A percentile compares a stretch with the other conserved stretches of the same genome.
phyloP scores from a whole-genome alignment of 495 filamentous ascomycete genomes.

The Pyrenula massariospora region DNA sequence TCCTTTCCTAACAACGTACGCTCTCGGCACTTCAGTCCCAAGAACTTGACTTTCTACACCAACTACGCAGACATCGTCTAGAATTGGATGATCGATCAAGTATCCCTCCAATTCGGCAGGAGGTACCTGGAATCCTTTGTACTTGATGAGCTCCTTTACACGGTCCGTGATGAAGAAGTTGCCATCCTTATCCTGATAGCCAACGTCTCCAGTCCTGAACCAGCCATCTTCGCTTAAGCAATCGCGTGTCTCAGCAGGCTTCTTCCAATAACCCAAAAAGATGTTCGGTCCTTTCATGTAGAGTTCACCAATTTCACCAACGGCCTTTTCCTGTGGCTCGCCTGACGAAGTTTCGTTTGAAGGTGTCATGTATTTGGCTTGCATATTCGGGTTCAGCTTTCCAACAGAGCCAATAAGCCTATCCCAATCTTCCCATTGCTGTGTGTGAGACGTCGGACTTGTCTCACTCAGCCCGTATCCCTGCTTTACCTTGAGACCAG shows the following conservation, averaged over 20 bases:
- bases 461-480: constrained; percentile 85
- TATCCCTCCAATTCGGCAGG: constrained; percentile 68
- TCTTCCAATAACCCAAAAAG: constrained; percentile 65
- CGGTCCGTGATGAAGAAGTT: constrained; percentile 70
- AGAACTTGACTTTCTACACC: constrained; percentile 47
- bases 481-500: constrained; percentile 68
- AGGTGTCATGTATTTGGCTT: constrained; percentile 63
- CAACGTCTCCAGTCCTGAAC: constrained; percentile 57
- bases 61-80: constrained; percentile 65
- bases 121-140: constrained; percentile 68
- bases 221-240: constrained; percentile 48
- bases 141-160: constrained; percentile 89
- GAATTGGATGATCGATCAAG: constrained; percentile 48
- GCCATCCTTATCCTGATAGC: constrained; percentile 45
- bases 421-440: constrained; percentile 69
- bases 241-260: constrained; percentile 54
- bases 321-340: constrained; percentile 44
- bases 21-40: constrained; percentile 64
- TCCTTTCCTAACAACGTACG: constrained; percentile 51
- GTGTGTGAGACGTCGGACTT: constrained; percentile 42
- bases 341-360: neutral
- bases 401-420: constrained; percentile 71
- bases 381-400: constrained; percentile 66
- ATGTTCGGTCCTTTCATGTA: constrained; percentile 50
- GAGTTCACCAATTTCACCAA: constrained; percentile 57